Conservation (phyloP, 495 filamentous ascomycete species). For the Neurospora sp. region DNA sequence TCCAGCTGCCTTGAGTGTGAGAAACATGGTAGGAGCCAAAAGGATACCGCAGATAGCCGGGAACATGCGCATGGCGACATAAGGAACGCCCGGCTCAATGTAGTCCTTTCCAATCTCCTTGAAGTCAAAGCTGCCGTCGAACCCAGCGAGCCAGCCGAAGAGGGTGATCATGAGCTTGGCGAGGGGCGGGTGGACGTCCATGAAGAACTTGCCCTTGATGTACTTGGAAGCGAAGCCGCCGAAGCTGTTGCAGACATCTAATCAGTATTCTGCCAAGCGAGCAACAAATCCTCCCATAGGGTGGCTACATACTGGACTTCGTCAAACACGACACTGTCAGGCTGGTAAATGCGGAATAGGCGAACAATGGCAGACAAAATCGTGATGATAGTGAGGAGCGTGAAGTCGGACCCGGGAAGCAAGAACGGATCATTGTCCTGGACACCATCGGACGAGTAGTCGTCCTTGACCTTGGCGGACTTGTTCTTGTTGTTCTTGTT, state of each 20-base stretch:
- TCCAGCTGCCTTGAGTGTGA: slow-evolving; percentile 85
- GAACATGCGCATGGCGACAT: slow-evolving; percentile 93
- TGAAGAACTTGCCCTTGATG: slow-evolving; percentile 97
- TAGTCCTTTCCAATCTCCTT: slow-evolving; percentile 99
- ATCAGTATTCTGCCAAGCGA: slow-evolving; percentile 10
- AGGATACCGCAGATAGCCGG: slow-evolving; percentile 81
- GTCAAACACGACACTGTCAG: slow-evolving; percentile 93
- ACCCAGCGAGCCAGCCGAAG: slow-evolving; percentile 90
- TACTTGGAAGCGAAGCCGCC: slow-evolving; percentile 97
- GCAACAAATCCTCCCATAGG: neutral
- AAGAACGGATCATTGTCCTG: slow-evolving; percentile 62
- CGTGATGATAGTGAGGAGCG: slow-evolving; percentile 61
- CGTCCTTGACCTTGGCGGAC: slow-evolving; percentile 28
- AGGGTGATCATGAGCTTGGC: slow-evolving; percentile 93
- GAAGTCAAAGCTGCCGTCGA: slow-evolving; percentile 93
- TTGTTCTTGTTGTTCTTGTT: slow-evolving; percentile 25
- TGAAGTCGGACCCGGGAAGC: slow-evolving; percentile 73
- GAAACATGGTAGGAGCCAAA: slow-evolving; percentile 82
- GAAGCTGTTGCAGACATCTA: slow-evolving; percentile 50
- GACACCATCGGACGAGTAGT: slow-evolving; percentile 58
- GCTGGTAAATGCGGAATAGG: slow-evolving; percentile 92
- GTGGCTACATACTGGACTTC: slow-evolving; percentile 75
- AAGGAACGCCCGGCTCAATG: slow-evolving; percentile 85
- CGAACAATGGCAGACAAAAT: slow-evolving; percentile 69
- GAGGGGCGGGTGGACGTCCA: slow-evolving; percentile 98